Base-by-base conservation (phyloP, 2,329 filamentous ascomycete genomes). In the Ploettnerulaceae sp. region DNA sequence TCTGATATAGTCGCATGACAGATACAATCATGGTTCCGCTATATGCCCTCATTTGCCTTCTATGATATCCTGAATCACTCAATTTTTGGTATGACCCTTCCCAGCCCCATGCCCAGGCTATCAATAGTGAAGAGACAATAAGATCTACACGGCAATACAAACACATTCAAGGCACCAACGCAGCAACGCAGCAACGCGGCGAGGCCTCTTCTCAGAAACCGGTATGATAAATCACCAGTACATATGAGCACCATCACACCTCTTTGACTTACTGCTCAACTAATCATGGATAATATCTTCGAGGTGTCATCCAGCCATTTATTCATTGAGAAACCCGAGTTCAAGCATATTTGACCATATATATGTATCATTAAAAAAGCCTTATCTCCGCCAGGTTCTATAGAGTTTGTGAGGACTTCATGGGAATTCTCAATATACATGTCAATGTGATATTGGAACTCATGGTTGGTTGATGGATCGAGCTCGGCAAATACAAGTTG, bases 11-110 rank as follows among this genome's bases (percentile, higher is more conserved):
- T n/a, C n/a, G n/a, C n/a, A n/a, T n/a, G n/a, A n/a, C n/a, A n/a
- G n/a, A n/a, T n/a, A n/a, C n/a, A n/a, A n/a, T n/a, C n/a, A 82
- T 86, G 47, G 67, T 85, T 11, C 81, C 82, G 1, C 66, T 85
- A 11, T 77, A 72, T n/a, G 76, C 78, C 5, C 67, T 64, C 42
- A 82, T 86, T 40, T 87, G 84, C 62, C 71, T 86, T 35, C 71
- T 86, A 17, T 82, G 78, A 64, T 85, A 82, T n/a, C 61, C 72
- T 86, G 18, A 82, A 86, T 64, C 71, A 79, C 33, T 75, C 78
- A 45, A 86, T 86, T 63, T 85, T 86, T 47, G 81, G 80, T 70
- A 47, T 36, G 56, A 34, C 7, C 5, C 15, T 15, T 14, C 1
- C 14, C 17, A n/a, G 17, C n/a, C 29, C 29, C 20, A 22, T 36